phyloP scores from a whole-genome alignment of 1,284 basidiomycete species.

The Ceratobasidium sp. region DNA sequence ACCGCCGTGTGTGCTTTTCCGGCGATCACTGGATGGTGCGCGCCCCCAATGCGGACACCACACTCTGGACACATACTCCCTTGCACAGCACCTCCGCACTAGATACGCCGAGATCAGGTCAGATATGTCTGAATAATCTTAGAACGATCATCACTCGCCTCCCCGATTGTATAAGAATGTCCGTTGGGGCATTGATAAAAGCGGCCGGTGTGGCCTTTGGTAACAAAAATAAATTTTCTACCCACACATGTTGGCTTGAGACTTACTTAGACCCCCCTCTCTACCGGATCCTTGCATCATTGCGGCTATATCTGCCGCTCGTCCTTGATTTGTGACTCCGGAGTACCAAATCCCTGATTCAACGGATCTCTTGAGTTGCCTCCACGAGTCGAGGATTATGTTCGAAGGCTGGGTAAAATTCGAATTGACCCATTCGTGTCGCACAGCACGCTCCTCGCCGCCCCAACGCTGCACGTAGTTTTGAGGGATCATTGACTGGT shows the following conservation, averaged over 20 bases:
- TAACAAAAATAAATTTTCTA: neutral
- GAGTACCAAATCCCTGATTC: conserved; percentile 56
- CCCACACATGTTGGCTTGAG: conserved; percentile 29
- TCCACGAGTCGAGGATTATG: conserved; percentile 38
- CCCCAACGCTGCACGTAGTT: conserved; percentile 50
- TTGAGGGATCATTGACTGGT: conserved; percentile 37
- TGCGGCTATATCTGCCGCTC: conserved; percentile 62
- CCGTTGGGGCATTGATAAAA: conserved; percentile 25
- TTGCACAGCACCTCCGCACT: conserved; percentile 11
- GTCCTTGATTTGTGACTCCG: conserved; percentile 65
- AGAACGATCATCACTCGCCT: neutral
- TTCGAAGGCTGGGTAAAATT: conserved; percentile 21
- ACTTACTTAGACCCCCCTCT: too few relatives aligned
- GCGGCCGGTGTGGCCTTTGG: conserved; percentile 18
- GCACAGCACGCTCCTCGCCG: neutral
- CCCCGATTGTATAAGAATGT: neutral
- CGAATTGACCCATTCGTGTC: conserved; percentile 19
- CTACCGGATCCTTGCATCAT: conserved; percentile 51
- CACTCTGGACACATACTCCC: conserved; percentile 10
- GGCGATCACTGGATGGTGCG: too few relatives aligned
- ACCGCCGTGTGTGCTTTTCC: too few relatives aligned
- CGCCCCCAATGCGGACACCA: conserved; percentile 5
- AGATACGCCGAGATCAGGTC: neutral
- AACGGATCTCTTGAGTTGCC: conserved; percentile 35
- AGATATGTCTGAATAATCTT: neutral